phyloP scores from a whole-genome alignment of 805 yeast genomes.

The Zygoascus ofunaensis region DNA sequence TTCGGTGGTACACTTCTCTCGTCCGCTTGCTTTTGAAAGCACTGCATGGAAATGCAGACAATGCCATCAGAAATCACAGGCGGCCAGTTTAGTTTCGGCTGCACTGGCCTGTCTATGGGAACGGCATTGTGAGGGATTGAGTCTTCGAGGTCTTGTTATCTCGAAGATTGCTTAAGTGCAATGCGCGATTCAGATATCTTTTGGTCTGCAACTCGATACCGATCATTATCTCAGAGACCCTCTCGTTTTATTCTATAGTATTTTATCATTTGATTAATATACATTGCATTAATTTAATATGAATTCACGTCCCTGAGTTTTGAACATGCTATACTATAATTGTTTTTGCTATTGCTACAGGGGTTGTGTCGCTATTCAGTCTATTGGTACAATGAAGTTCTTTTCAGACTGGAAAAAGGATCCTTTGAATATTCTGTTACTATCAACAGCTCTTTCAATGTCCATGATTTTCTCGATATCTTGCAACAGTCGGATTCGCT shows the following conservation, averaged over 20 bases:
- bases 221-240: conserved; percentile 16
- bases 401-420: conserved; percentile 6
- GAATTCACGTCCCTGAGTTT: background rate
- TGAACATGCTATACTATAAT: too few relatives aligned
- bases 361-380: too few relatives aligned
- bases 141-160: conserved; percentile 1
- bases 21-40: conserved; percentile 10
- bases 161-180: conserved; percentile 17
- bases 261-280: background rate
- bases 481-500: conserved; percentile 5
- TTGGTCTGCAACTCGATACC: conserved; percentile 20
- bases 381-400: conserved; percentile 5
- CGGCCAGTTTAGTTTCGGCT: conserved; percentile 1
- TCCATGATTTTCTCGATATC: conserved; percentile 9
- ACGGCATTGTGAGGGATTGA: conserved; percentile 19
- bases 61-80: conserved; percentile 18
- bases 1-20: conserved; percentile 21
- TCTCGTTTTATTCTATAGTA: background rate
- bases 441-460: conserved; percentile 9
- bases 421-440: background rate
- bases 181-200: conserved; percentile 19
- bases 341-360: too few relatives aligned
- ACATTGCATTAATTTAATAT: too few relatives aligned
- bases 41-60: conserved; percentile 17
- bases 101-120: conserved; percentile 17